Percentiles rank a stretch among this genome's conserved stretches.
phyloP scores from a whole-genome alignment of 2,329 filamentous ascomycete genomes.

The Aspergillus jensenii region DNA sequence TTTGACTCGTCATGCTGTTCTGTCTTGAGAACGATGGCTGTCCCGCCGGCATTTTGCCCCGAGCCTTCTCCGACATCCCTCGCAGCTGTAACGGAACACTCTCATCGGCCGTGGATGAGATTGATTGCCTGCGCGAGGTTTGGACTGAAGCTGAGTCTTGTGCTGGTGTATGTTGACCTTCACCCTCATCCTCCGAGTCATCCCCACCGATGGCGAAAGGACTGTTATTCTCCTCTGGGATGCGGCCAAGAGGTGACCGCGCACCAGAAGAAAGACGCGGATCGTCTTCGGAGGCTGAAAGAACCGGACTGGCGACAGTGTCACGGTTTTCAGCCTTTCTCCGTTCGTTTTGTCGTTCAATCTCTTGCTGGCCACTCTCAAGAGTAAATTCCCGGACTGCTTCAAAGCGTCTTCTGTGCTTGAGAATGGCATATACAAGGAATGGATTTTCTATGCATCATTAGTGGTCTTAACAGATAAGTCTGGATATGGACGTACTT shows the following conservation, averaged over 20 bases:
- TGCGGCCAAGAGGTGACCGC: constrained; percentile 61
- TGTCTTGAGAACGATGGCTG: constrained; percentile 81
- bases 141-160: constrained; percentile 56
- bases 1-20: constrained; percentile 82
- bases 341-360: constrained; percentile 73
- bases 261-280: constrained; percentile 48
- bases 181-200: constrained; percentile 63
- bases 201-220: constrained; percentile 87
- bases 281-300: constrained; percentile 44
- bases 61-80: constrained; percentile 95
- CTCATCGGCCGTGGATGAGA: constrained; percentile 69
- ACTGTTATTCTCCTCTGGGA: constrained; percentile 73
- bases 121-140: constrained; percentile 65
- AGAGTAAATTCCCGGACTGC: constrained; percentile 83
- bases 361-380: constrained; percentile 87
- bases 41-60: constrained; percentile 90
- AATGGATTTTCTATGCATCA: constrained; percentile 68
- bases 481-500: constrained; percentile 52
- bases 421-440: constrained; percentile 75
- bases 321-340: constrained; percentile 61
- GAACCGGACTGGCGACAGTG: constrained; percentile 32
- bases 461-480: constrained; percentile 19
- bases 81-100: constrained; percentile 78
- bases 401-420: constrained; percentile 79
- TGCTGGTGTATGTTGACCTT: constrained; percentile 60